phyloP scores from a whole-genome alignment of 192 early-diverging fungal genomes.

The Gamsiella multidivaricata region DNA sequence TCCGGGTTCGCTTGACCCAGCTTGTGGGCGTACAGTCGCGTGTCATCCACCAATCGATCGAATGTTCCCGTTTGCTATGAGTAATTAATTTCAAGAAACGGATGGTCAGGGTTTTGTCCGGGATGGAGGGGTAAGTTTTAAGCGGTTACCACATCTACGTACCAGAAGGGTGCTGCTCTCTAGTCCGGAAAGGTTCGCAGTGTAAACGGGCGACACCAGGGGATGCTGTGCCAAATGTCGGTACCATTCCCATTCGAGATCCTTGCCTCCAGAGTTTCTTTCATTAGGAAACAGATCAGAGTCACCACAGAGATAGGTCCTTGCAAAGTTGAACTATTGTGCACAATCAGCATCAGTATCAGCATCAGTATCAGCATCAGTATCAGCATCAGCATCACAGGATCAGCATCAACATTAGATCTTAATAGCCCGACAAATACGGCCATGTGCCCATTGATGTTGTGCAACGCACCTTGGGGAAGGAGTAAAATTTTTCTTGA shows the following conservation, averaged over 20 bases:
- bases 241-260: conserved; percentile 49
- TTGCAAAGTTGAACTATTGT: conserved; percentile 39
- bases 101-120: too few relatives aligned
- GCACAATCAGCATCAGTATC: too few relatives aligned
- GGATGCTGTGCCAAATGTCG: conserved; percentile 46
- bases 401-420: too few relatives aligned
- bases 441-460: too few relatives aligned
- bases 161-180: conserved; percentile 21
- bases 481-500: conserved; percentile 16
- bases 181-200: conserved; percentile 19
- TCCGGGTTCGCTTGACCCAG: conserved; percentile 28
- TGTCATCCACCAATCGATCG: conserved; percentile 43
- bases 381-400: too few relatives aligned
- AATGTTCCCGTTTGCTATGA: conserved; percentile 44
- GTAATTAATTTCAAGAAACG: too few relatives aligned
- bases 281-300: conserved; percentile 22
- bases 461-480: conserved; percentile 15
- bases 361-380: too few relatives aligned
- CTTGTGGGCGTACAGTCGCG: conserved; percentile 30
- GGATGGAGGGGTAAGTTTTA: too few relatives aligned
- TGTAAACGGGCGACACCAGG: conserved; percentile 33
- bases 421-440: too few relatives aligned
- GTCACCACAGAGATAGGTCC: conserved; percentile 43
- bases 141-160: too few relatives aligned
- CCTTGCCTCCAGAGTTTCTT: conserved; percentile 14